phyloP scores from a whole-genome alignment of 2,329 filamentous ascomycete species.

The Pyricularia grisea region DNA sequence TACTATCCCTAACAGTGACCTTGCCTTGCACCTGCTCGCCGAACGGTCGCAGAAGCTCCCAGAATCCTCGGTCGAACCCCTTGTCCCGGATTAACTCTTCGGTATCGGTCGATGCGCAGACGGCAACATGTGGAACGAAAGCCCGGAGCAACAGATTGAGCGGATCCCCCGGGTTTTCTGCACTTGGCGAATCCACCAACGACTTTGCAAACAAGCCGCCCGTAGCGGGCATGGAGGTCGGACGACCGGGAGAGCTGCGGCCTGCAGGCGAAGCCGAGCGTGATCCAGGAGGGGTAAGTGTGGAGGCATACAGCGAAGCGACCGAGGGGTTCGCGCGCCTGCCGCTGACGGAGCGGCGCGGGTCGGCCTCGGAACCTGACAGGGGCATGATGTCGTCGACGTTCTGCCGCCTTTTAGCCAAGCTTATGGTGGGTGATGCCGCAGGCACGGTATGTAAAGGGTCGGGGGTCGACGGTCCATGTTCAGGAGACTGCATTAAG shows the following conservation, averaged over 20 bases:
- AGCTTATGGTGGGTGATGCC: conserved; percentile 48
- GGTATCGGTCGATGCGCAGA: conserved; percentile 81
- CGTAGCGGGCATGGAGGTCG: conserved; percentile 36
- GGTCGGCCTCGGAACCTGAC: conserved; percentile 40
- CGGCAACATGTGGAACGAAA: conserved; percentile 81
- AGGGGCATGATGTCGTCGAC: conserved; percentile 30
- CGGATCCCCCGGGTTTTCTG: conserved; percentile 42
- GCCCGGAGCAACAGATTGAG: conserved; percentile 66
- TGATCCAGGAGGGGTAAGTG: conserved; percentile 58
- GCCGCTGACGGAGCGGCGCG: conserved; percentile 35
- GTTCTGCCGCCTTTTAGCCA: conserved; percentile 54
- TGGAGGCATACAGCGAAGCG: conserved; percentile 55
- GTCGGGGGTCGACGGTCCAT: conserved; percentile 55
- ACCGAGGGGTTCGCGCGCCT: conserved; percentile 47
- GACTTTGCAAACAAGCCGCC: conserved; percentile 40
- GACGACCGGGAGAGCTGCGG: conserved; percentile 45
- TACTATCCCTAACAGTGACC: conserved; percentile 82
- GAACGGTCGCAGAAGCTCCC: conserved; percentile 82
- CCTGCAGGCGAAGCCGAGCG: conserved; percentile 59
- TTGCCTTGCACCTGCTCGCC: conserved; percentile 83
- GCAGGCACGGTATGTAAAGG: conserved; percentile 62
- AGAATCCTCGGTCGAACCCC: conserved; percentile 72
- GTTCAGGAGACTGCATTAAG: conserved; percentile 55
- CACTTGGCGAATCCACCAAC: conserved; percentile 30
- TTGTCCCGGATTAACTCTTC: conserved; percentile 73